A percentile compares a stretch with the other conserved stretches of the same genome.
phyloP scores from a whole-genome alignment of 495 filamentous ascomycete species.

The Amphirosellinia nigrospora region DNA sequence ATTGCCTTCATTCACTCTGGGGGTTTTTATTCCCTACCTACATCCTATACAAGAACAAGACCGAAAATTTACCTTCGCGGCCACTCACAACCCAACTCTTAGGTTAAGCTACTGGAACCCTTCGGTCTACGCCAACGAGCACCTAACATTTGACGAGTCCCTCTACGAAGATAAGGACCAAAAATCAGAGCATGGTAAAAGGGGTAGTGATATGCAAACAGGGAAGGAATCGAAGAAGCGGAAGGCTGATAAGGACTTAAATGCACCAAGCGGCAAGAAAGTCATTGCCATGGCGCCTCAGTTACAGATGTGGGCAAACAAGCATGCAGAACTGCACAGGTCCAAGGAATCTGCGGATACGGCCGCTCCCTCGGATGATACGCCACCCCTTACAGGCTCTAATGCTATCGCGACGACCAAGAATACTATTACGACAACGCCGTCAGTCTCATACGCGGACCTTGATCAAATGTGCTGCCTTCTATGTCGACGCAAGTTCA shows the following conservation, averaged over 20 bases:
- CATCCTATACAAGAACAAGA: conserved; percentile 58
- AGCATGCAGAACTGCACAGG: conserved; percentile 83
- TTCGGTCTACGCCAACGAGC: conserved; percentile 73
- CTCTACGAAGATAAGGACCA: conserved; percentile 49
- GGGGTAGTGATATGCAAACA: conserved; percentile 36
- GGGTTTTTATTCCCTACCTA: conserved; percentile 82
- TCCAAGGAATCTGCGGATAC: conserved; percentile 35
- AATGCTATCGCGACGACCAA: conserved; percentile 30
- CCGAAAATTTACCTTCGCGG: conserved; percentile 71
- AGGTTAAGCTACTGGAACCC: conserved; percentile 87
- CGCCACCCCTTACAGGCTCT: conserved; percentile 29
- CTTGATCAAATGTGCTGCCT: conserved; percentile 74
- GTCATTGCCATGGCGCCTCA: conserved; percentile 63
- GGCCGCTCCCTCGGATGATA: conserved; percentile 26
- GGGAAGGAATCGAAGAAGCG: conserved; percentile 73
- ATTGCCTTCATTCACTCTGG: conserved; percentile 85
- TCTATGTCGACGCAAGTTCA: conserved; percentile 78
- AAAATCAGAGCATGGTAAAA: conserved; percentile 32
- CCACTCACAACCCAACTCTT: conserved; percentile 70
- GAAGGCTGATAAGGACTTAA: conserved; percentile 60
- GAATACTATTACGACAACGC: conserved; percentile 22
- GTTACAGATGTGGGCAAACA: conserved; percentile 87
- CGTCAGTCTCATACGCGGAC: conserved; percentile 68
- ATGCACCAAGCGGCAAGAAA: conserved; percentile 60
- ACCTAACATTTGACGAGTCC: conserved; percentile 58